phyloP scores from a whole-genome alignment of 1,139 yeast genomes.

The Geotrichum reessii region DNA sequence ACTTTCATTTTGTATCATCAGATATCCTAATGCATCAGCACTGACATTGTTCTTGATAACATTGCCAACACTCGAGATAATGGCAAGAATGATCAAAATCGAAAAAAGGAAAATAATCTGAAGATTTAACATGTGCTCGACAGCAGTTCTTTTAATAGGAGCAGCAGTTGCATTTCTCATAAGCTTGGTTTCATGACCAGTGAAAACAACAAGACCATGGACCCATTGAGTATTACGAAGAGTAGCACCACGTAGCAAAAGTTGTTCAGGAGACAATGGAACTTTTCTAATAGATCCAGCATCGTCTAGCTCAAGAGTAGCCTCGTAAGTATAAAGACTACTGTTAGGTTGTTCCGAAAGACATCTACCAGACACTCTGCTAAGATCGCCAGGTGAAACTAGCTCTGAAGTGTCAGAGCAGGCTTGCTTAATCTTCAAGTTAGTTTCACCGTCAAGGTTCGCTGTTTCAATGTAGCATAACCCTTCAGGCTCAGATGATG shows the following conservation, averaged over 20 bases:
- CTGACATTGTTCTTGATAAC: constrained; percentile 64
- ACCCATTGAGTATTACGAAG: constrained; percentile 93
- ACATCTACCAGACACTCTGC: constrained; percentile 50
- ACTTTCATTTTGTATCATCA: constrained; percentile 64
- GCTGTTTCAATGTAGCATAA: constrained; percentile 96
- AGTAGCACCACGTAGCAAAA: constrained; percentile 91
- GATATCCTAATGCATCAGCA: constrained; percentile 51
- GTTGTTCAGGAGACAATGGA: constrained; percentile 83
- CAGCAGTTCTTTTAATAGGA: constrained; percentile 94
- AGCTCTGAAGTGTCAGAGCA: constrained; percentile 68
- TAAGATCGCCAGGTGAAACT: constrained; percentile 62
- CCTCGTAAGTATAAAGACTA: constrained; percentile 91
- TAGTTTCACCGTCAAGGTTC: constrained; percentile 95
- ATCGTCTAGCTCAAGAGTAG: constrained; percentile 56
- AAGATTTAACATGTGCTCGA: constrained; percentile 87
- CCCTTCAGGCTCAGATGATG: constrained; percentile 97
- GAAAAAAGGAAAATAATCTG: constrained; percentile 86
- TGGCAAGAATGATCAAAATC: constrained; percentile 64
- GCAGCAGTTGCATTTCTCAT: constrained; percentile 99
- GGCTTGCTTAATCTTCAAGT: constrained; percentile 89
- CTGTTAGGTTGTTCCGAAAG: constrained; percentile 91
- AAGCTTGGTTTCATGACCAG: constrained; percentile 96
- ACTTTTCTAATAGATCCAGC: constrained; percentile 42
- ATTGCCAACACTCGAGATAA: constrained; percentile 83
- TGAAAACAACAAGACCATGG: constrained; percentile 86